phyloP scores from a whole-genome alignment of 2,329 filamentous ascomycete species.

The Venturia aucupariae region DNA sequence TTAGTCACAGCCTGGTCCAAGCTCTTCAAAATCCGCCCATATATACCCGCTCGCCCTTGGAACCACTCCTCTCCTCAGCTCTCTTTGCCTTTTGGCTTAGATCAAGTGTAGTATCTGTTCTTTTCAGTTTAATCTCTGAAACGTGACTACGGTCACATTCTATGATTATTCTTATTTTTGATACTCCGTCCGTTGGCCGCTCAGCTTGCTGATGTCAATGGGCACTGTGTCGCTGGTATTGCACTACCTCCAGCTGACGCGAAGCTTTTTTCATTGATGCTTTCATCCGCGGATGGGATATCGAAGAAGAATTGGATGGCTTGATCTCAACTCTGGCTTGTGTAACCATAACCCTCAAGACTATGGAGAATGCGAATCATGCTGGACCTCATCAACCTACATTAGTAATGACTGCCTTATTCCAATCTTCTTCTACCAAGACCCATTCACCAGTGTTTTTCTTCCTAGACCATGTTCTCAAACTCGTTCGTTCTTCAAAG shows the following conservation, averaged over 20 bases:
- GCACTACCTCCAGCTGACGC: conserved; percentile 67
- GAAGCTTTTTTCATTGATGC: conserved; percentile 32
- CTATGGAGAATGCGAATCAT: too few species aligned
- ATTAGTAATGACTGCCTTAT: too few species aligned
- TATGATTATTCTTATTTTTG: conserved; percentile 73
- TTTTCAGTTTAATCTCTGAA: conserved; percentile 96
- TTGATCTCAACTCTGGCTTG: too few species aligned
- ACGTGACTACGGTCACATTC: conserved; percentile 62
- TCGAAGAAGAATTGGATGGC: conserved; percentile 11
- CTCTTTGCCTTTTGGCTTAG: conserved; percentile 61
- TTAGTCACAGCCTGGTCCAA: not conserved
- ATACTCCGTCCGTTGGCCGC: conserved; percentile 42
- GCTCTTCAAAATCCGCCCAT: not conserved
- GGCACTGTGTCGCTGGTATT: conserved; percentile 65
- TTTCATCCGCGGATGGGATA: not conserved
- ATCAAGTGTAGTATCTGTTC: conserved; percentile 96
- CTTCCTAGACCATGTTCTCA: too few species aligned
- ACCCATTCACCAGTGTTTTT: too few species aligned
- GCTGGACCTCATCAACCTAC: too few species aligned
- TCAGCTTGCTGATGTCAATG: conserved; percentile 60
- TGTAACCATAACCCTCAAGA: too few species aligned
- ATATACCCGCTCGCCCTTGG: not conserved
- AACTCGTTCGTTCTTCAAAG: too few species aligned
- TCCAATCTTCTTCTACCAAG: too few species aligned
- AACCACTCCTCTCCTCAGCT: not conserved